phyloP scores from a whole-genome alignment of 1,284 basidiomycete genomes.

The Coriolopsis trogii region DNA sequence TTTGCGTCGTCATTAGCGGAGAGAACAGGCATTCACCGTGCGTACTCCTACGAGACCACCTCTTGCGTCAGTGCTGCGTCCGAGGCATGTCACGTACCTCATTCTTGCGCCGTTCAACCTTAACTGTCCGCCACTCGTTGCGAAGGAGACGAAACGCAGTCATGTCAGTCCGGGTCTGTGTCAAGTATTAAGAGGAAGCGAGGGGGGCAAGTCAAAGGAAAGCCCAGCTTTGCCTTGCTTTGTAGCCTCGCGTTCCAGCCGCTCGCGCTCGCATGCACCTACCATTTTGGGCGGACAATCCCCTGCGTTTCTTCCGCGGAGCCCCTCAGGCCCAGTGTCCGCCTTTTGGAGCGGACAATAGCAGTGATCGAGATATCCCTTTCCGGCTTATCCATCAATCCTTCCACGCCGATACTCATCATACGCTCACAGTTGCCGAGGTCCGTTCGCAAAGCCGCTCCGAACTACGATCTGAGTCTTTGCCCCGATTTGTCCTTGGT shows the following conservation, averaged over 20 bases:
- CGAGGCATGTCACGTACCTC: neutral
- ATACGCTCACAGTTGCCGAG: conserved; percentile 17
- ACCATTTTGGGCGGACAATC: conserved; percentile 22
- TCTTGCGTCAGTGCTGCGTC: neutral
- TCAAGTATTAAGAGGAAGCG: neutral
- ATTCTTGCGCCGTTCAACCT: neutral
- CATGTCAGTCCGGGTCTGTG: neutral
- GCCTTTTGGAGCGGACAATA: conserved; percentile 21
- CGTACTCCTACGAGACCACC: neutral
- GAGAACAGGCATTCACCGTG: conserved; percentile 1
- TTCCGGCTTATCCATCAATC: conserved; percentile 18
- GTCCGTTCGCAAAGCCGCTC: conserved; percentile 18
- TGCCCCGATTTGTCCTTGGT: conserved; percentile 22
- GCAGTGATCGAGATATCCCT: conserved; percentile 14
- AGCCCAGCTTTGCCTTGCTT: neutral
- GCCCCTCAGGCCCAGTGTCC: conserved; percentile 11
- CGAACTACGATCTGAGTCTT: conserved; percentile 18
- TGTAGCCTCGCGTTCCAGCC: conserved; percentile 4
- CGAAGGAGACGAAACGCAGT: conserved; percentile 8
- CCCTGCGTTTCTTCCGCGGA: neutral
- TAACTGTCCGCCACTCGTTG: conserved; percentile 7
- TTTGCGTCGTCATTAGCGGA: too few species aligned
- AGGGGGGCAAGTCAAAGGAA: neutral
- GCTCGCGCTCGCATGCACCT: neutral
- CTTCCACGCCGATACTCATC: conserved; percentile 12